Evolutionary conservation across 495 filamentous ascomycete genomes (phyloP), one percentile per base, ranked within the genome.

Genomic region (Apodospora peruviana): DNA sequence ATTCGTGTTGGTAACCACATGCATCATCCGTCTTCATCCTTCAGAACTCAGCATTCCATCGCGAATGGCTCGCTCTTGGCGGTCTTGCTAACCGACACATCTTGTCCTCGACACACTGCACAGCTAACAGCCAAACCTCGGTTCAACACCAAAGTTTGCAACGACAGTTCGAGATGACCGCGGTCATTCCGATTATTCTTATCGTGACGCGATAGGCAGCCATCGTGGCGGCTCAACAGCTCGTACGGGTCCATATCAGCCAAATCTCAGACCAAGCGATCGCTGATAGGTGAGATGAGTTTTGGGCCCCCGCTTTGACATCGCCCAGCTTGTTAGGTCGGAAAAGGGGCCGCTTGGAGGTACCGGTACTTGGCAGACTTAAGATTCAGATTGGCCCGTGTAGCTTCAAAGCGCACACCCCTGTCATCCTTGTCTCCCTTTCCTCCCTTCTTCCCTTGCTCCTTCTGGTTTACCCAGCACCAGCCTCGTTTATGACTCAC

Each of bases 401-500:
- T 55, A 47, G 14, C 35, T 29, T 53, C 45, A 53, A 50, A 55
- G 44, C 48, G 47, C 35, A 44, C 17, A 5, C 23, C 27, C 14
- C 7, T n/a, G n/a, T 38, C 36, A 38, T 38, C 36, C 36, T 8
- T 19, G 14, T 21, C 42, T 45, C 50, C 43, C 40, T 44, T 22
- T n/a, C n/a, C n/a, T n/a, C n/a, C n/a, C n/a, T n/a, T n/a, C n/a
- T n/a, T n/a, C n/a, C n/a, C n/a, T n/a, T n/a, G n/a, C n/a, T 32
- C 23, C 18, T 29, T 49, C 16, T 20, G 35, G 18, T 50, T 51
- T 49, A 40, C 57, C 35, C 27, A 43, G 21, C 41, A 38, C 47
- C 44, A 54, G 47, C 55, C 51, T 60, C 27, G 42, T 50, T 46
- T 49, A 27, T 60, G 54, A 60, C 53, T 60, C 57, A 60, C 47